Base-by-base conservation (phyloP, 345 rosid species). In the Durio zibethinus region DNA sequence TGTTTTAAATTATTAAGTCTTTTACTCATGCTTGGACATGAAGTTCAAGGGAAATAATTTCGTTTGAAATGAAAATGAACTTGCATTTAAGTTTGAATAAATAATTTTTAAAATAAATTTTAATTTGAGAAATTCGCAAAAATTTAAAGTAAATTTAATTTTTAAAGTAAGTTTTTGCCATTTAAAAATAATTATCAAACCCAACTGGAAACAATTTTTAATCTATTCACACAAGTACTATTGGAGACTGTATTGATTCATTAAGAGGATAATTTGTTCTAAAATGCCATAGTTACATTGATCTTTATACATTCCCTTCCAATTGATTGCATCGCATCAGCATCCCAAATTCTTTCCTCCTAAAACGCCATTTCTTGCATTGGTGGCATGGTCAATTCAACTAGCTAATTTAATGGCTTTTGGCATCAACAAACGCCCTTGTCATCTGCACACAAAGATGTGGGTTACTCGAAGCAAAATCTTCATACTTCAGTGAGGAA, bases 401-500 rank as follows among this genome's bases (percentile, higher is more conserved):
- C 35, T 10, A 27, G 35, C 64, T 4, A 59, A 40, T 65, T 76
- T 88, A 86, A 68, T 73, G 83, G 59, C 42, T 80, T 81, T 81
- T 89, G 16, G 86, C 79, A 66, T 89, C 92, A 64, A 78, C 68
- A 60, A 86, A 88, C 2, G 91, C 92, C 75, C 97, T 90, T 1
- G 96, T 91, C 45, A 93, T 83, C 72, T 91, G 89, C 38, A 90
- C 90, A 31, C 87, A 86, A 65, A 93, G 79, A 84, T 83, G 86
- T 0, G 92, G 88, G 7, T 88, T 91, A 81, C 86, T 88, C 38
- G 78, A 67, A 10, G 88, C 89, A 80, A 93, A 93, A 10, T 33
- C 83, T 78, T 91, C 97, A 53, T 81, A 93, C 74, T 85, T 89
- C 14, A 86, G 38, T 3, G 97, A 80, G 65, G 86, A 90, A 78